A percentile compares a stretch with the other conserved stretches of the same genome.
Evolutionary conservation across 2,329 filamentous ascomycete genomes (phyloP).

Genomic region (Trichoderma afroharzianum): DNA sequence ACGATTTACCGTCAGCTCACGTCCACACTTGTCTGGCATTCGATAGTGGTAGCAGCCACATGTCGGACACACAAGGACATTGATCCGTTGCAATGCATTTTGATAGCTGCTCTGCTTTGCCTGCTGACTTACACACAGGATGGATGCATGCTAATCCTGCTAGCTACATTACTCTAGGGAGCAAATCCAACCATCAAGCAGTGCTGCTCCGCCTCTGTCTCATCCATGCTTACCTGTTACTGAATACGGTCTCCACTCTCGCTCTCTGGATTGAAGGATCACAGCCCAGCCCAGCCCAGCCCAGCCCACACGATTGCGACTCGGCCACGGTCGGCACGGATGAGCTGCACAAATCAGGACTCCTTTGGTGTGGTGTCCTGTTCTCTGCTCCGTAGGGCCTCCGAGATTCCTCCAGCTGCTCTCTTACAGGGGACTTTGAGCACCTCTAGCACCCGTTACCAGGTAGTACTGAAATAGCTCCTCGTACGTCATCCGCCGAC

Average conservation of each 20-base stretch:
- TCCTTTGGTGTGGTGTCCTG: neutral
- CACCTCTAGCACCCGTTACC: neutral
- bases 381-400: neutral
- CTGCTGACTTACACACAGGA: neutral
- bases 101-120: neutral
- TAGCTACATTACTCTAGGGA: neutral
- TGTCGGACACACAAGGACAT: neutral
- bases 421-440: neutral
- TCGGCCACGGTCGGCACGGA: neutral
- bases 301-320: neutral
- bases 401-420: neutral
- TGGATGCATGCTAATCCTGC: neutral
- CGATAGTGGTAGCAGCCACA: neutral
- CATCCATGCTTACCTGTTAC: neutral
- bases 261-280: conserved; percentile 4
- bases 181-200: too few species aligned
- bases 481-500: conserved; percentile 11
- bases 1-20: conserved; percentile 9
- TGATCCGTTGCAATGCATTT: neutral
- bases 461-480: conserved; percentile 9
- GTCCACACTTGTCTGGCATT: neutral
- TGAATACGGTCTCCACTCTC: neutral
- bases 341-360: neutral
- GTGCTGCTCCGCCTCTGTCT: neutral
- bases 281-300: conserved; percentile 12